Conservation (phyloP, 495 filamentous ascomycete genomes). For the Staphylotrichum tortipilum region DNA sequence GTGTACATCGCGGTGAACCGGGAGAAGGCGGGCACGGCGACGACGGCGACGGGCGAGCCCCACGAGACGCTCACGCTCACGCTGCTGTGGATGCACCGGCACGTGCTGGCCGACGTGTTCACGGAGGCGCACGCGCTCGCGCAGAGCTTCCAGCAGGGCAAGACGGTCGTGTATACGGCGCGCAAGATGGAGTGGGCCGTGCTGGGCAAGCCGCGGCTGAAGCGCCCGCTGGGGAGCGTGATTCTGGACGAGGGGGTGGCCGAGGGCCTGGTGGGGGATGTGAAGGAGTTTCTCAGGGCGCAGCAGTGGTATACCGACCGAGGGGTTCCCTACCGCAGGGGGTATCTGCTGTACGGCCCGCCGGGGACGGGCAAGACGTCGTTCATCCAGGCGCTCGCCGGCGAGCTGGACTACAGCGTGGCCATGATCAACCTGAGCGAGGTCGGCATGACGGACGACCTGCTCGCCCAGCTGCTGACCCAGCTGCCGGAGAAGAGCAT, state of each 20-base stretch:
- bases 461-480: slow-evolving; percentile 77
- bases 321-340: slow-evolving; percentile 88
- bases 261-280: slow-evolving; percentile 74
- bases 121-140: slow-evolving; percentile 74
- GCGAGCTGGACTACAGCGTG: slow-evolving; percentile 86
- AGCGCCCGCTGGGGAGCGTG: slow-evolving; percentile 81
- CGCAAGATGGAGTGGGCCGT: slow-evolving; percentile 70
- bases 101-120: slow-evolving; percentile 81
- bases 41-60: slow-evolving; percentile 70
- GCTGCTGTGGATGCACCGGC: slow-evolving; percentile 76
- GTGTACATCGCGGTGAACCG: slow-evolving; percentile 75
- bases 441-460: slow-evolving; percentile 85
- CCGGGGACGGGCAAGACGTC: slow-evolving; percentile 93
- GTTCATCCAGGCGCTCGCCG: slow-evolving; percentile 91
- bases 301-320: slow-evolving; percentile 87
- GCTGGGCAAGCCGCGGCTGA: slow-evolving; percentile 81
- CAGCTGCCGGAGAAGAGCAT: slow-evolving; percentile 82
- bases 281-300: slow-evolving; percentile 71
- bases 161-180: slow-evolving; percentile 84
- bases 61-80: slow-evolving; percentile 94
- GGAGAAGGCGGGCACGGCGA: slow-evolving; percentile 64
- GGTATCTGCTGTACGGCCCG: slow-evolving; percentile 88
- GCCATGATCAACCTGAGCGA: slow-evolving; percentile 91
- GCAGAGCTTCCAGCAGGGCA: slow-evolving; percentile 71
- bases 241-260: slow-evolving; percentile 80